Conservation (phyloP, 108 stramenopile genomes). For the Heterococcus sp. region DNA sequence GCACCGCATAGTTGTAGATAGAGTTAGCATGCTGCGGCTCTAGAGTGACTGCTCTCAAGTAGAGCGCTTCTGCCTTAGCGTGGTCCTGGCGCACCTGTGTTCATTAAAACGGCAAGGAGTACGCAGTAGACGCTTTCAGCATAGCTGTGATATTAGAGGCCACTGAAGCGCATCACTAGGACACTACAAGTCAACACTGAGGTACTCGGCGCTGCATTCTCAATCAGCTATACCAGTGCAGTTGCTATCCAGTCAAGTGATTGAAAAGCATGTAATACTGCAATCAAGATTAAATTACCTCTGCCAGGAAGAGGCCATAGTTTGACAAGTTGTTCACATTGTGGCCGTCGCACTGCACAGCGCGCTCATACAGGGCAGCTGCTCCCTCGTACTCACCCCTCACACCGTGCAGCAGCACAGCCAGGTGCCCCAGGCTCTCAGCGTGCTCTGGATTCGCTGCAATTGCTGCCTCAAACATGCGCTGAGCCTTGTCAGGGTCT, state of each 20-base stretch:
- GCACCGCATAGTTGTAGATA: conserved; percentile 59
- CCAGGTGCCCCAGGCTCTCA: conserved; percentile 48
- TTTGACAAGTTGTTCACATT: conserved; percentile 59
- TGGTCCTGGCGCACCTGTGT: conserved; percentile 29
- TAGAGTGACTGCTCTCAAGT: conserved; percentile 29
- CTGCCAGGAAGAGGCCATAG: conserved; percentile 56
- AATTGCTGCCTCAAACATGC: conserved; percentile 7
- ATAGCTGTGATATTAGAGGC: too few relatives aligned
- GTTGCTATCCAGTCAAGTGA: too few relatives aligned
- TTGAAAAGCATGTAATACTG: too few relatives aligned
- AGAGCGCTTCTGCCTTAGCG: conserved; percentile 35
- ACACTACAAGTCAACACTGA: too few relatives aligned
- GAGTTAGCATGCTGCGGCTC: conserved; percentile 56
- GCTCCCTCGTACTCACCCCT: background rate
- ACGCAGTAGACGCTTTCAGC: too few relatives aligned
- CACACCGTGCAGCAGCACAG: conserved; percentile 50
- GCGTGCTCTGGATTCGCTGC: conserved; percentile 36
- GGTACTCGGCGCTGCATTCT: too few relatives aligned
- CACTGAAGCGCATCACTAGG: too few relatives aligned
- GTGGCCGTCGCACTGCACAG: conserved; percentile 25
- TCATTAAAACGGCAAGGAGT: too few relatives aligned
- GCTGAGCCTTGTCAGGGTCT: background rate
- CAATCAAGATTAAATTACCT: too few relatives aligned
- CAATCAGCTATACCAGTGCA: too few relatives aligned
- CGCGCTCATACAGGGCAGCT: conserved; percentile 42